Evolutionary conservation across 2,329 filamentous ascomycete genomes (phyloP).

Genomic region (Monilinia vaccinii-corymbosi): DNA sequence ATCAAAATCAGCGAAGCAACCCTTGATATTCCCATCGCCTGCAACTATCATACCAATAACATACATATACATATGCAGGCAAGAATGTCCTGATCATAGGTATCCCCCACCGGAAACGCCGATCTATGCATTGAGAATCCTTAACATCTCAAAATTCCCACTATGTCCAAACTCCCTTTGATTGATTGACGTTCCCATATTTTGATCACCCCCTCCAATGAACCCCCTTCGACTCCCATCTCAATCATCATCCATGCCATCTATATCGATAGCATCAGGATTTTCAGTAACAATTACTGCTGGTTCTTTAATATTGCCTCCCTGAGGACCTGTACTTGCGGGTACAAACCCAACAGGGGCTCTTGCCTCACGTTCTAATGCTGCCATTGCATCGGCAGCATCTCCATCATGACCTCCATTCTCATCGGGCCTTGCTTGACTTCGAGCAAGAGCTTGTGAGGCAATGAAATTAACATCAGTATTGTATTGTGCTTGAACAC

Average conservation of each 20-base stretch:
- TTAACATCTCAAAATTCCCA: neutral
- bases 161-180: conserved; percentile 8
- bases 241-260: conserved; percentile 40
- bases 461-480: conserved; percentile 99
- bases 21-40: neutral
- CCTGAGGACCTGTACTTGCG: conserved; percentile 65
- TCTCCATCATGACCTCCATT: conserved; percentile 37
- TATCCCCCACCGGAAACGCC: conserved; percentile 11
- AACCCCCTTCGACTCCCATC: neutral
- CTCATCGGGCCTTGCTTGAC: conserved; percentile 47
- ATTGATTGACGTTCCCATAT: conserved; percentile 3
- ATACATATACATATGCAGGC: conserved; percentile 7
- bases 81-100: neutral
- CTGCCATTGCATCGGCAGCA: conserved; percentile 75
- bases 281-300: conserved; percentile 47
- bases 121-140: conserved; percentile 13
- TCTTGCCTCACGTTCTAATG: conserved; percentile 76
- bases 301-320: conserved; percentile 41
- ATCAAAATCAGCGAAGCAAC: neutral
- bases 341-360: conserved; percentile 88
- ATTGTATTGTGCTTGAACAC: conserved; percentile 95
- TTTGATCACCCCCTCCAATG: conserved; percentile 1
- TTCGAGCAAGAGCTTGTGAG: conserved; percentile 81
- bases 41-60: conserved; percentile 3
- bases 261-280: conserved; percentile 74